Evolutionary conservation across 129 eudicot genomes (phyloP), one percentile per base, ranked within the genome.

Genomic region (Lonicera japonica): DNA sequence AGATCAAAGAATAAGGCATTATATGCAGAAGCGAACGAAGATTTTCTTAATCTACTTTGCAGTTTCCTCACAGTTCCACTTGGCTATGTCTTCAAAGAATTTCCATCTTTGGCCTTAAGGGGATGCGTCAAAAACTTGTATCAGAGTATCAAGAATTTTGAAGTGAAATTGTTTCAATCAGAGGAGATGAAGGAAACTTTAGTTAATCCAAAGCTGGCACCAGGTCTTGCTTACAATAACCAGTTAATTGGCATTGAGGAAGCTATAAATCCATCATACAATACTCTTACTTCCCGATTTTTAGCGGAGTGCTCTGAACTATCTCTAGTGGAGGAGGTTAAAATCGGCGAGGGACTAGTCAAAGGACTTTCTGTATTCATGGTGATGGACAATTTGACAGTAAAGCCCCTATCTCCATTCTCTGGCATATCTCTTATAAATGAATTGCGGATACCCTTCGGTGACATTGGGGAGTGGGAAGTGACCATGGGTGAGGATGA

Each of bases 1-100:
- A 60, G 4, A 60, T 10, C 15, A 2, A 60, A 18, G 0, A 60
- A 36, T 60, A 38, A 5, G 51, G 29, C 11, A 38, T 10, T 38
- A 38, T 36, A 60, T 60, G 65, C 65, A 34, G 51, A 60, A 60
- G 65, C 17, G 29, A 25, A 40, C 12, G 65, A 60, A 38, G 45
- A 38, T 39, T 36, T 60, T 60, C 39, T 24, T 11, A 16, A 56
- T 24, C 39, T 56, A 10, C 61, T 56, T 5, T 56, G 61, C 39
- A 22, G 65, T 60, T 60, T 60, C 51, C 51, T 60, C 24, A 18
- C 52, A 17, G 5, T 60, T 2, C 65, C 65, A 18, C 25, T 60
- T 17, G 51, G 62, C 19, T 57, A 57, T 57, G 8, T 38, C 43
- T 38, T 60, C 21, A 1, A 40, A 60, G 21, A 36, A 9, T 38